phyloP scores from a whole-genome alignment of 441 rosid species.

The Adansonia madagascariensis region DNA sequence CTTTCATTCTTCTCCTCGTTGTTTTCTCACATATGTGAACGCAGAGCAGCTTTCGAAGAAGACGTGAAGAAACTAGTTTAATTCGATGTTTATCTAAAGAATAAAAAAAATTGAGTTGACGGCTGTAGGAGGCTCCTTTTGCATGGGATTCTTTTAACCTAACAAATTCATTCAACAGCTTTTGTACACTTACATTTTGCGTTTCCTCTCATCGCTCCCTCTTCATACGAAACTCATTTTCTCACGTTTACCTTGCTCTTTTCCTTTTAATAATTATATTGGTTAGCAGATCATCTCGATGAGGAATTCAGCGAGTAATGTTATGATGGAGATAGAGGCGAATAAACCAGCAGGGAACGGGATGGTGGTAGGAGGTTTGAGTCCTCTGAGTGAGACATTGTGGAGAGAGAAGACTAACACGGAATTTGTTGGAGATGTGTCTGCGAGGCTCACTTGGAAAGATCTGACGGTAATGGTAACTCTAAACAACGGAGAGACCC shows the following conservation, averaged over 20 bases:
- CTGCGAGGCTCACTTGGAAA: conserved; percentile 91
- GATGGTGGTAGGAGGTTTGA: conserved; percentile 56
- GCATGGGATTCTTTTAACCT: conserved; percentile 34
- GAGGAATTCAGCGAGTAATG: conserved; percentile 30
- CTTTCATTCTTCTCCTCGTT: background rate
- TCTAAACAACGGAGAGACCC: conserved; percentile 72
- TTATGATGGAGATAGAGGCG: conserved; percentile 74
- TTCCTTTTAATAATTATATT: background rate
- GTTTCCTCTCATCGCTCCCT: background rate
- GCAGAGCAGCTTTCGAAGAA: background rate
- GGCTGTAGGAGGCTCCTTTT: conserved; percentile 29
- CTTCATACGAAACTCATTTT: conserved; percentile 33
- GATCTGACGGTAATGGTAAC: conserved; percentile 91
- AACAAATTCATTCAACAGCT: conserved; percentile 21
- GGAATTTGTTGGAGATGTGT: conserved; percentile 72
- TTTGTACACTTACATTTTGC: background rate
- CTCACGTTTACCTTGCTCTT: conserved; percentile 7
- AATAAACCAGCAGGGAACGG: conserved; percentile 54
- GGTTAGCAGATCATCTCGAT: conserved; percentile 6
- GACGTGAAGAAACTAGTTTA: background rate
- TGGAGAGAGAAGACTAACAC: conserved; percentile 75
- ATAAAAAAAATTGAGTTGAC: background rate
- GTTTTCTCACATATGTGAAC: background rate
- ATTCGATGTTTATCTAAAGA: background rate
- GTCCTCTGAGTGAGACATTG: conserved; percentile 85